Conservation (phyloP, 1,284 basidiomycete genomes). For the Leccinum holopus region DNA sequence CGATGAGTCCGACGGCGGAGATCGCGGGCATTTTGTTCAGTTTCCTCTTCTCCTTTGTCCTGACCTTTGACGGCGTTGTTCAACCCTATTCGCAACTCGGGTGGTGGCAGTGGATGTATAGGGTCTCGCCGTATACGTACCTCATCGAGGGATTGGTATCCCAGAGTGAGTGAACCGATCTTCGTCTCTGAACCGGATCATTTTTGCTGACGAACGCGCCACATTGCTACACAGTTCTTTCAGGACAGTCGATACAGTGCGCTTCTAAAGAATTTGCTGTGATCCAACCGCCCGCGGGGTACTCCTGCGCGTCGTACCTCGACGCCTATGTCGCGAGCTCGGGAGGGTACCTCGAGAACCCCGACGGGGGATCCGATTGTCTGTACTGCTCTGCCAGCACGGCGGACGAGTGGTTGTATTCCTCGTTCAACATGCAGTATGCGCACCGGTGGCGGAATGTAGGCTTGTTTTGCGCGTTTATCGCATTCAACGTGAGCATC, state of each 20-base stretch:
- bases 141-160: constrained; percentile 58
- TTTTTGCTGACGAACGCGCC: background rate
- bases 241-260: constrained; percentile 68
- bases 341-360: constrained; percentile 81
- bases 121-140: constrained; percentile 76
- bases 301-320: constrained; percentile 73
- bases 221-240: constrained; percentile 19
- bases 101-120: constrained; percentile 87
- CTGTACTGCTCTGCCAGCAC: constrained; percentile 60
- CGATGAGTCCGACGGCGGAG: constrained; percentile 64
- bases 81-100: constrained; percentile 64
- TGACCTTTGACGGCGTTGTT: constrained; percentile 66
- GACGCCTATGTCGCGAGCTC: constrained; percentile 57
- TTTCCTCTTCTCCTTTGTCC: constrained; percentile 67
- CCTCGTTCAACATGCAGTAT: constrained; percentile 49
- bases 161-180: constrained; percentile 37
- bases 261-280: constrained; percentile 59
- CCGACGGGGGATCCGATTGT: constrained; percentile 56
- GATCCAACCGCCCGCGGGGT: constrained; percentile 69
- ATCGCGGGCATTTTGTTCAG: constrained; percentile 66
- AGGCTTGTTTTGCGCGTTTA: constrained; percentile 46
- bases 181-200: background rate
- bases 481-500: constrained; percentile 48
- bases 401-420: constrained; percentile 45
- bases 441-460: constrained; percentile 51